phyloP scores from a whole-genome alignment of 75 land plant species.

The Cryptomeria japonica region DNA sequence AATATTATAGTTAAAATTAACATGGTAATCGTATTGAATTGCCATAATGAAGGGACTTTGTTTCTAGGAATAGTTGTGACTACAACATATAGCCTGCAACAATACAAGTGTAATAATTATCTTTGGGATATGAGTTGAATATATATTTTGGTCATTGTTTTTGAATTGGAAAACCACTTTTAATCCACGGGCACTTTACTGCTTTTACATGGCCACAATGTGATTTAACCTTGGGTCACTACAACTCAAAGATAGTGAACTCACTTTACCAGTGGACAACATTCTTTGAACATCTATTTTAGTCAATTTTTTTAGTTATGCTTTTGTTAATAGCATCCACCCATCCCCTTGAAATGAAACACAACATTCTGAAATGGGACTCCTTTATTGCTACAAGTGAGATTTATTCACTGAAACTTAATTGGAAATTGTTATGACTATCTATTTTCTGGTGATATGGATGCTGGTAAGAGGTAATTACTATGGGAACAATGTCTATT shows the following conservation, averaged over 20 bases:
- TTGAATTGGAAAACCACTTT: neutral
- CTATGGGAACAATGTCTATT: neutral
- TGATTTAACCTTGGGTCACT: neutral
- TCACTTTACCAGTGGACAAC: neutral
- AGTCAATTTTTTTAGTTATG: neutral
- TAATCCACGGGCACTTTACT: neutral
- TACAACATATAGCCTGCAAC: neutral
- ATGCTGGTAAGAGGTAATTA: neutral
- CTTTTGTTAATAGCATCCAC: neutral
- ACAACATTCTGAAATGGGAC: neutral
- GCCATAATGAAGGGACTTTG: neutral
- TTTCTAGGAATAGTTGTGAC: neutral
- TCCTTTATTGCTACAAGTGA: neutral
- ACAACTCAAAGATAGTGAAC: neutral
- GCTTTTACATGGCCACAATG: neutral
- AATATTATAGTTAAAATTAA: too few species aligned
- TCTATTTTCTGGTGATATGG: neutral
- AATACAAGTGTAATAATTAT: neutral
- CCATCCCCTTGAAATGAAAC: neutral
- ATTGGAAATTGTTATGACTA: neutral
- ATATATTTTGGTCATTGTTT: neutral
- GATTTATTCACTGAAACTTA: neutral
- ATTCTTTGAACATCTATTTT: neutral
- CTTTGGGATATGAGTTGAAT: neutral
- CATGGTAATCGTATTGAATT: too few species aligned